These are phyloP conservation scores for Starmerella davenportii DNA, from an alignment of 805 yeast genomes.

Conservation along the genomic window DNA sequence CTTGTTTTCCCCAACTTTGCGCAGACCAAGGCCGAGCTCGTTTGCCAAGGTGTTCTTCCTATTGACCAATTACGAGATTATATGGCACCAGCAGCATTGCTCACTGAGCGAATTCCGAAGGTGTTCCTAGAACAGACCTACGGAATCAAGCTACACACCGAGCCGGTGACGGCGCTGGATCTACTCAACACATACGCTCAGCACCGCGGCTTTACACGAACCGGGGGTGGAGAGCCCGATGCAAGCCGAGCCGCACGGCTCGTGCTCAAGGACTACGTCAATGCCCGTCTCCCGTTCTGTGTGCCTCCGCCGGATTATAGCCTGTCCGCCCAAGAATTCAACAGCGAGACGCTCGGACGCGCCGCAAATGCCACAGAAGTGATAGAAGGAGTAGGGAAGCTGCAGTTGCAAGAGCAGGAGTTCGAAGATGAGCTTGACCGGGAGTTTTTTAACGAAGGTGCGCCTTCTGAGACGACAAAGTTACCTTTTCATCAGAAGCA, in stretches of 20 bases:
- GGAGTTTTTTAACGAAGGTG: constrained; percentile 62
- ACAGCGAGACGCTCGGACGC: constrained; percentile 50
- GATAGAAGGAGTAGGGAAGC: constrained; percentile 29
- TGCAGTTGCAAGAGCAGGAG: constrained; percentile 18
- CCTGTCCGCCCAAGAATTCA: constrained; percentile 46
- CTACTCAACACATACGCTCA: constrained; percentile 80
- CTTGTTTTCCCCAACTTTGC: constrained; percentile 96
- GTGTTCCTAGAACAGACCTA: constrained; percentile 75
- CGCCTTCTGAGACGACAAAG: constrained; percentile 42
- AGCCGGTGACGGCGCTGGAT: constrained; percentile 65
- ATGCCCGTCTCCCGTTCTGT: constrained; percentile 68
- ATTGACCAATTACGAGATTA: constrained; percentile 90
- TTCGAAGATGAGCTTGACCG: constrained; percentile 70
- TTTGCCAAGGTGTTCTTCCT: constrained; percentile 96
- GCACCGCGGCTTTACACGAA: constrained; percentile 84
- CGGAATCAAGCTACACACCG: constrained; percentile 73
- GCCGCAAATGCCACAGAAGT: constrained; percentile 20
- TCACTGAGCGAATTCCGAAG: constrained; percentile 77
- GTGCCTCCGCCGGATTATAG: constrained; percentile 70
- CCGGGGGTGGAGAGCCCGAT: constrained; percentile 94
- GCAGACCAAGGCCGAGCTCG: constrained; percentile 86
- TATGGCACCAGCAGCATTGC: constrained; percentile 72
- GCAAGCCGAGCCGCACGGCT: constrained; percentile 87
- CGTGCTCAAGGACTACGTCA: constrained; percentile 83
- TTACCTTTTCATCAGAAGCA: constrained; percentile 49